Percentiles rank a stretch among this genome's conserved stretches.
These are phyloP conservation scores for Podospora sp. DNA, from an alignment of 495 filamentous ascomycete genomes.

Conservation along the genomic window DNA sequence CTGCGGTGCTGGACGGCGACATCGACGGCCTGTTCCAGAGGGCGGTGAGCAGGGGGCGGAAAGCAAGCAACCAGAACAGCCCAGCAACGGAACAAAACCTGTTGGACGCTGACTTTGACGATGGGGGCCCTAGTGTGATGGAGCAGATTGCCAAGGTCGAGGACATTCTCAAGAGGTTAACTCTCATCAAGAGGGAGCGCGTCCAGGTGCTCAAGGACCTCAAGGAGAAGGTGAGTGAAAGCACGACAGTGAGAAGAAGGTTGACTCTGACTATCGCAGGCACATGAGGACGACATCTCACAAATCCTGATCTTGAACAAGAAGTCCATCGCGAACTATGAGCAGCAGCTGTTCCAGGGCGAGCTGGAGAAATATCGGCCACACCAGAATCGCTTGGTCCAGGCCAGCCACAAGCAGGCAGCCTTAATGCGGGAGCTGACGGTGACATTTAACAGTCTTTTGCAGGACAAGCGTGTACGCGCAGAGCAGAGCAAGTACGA, in stretches of 20 bases:
- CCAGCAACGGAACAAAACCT: slow-evolving; percentile 73
- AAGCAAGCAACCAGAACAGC: slow-evolving; percentile 56
- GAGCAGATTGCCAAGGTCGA: slow-evolving; percentile 91
- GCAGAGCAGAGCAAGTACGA: slow-evolving; percentile 96
- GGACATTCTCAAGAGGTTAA: slow-evolving; percentile 87
- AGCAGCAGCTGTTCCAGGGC: slow-evolving; percentile 85
- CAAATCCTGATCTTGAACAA: slow-evolving; percentile 97
- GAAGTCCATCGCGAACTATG: slow-evolving; percentile 86
- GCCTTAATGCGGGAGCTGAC: slow-evolving; percentile 95
- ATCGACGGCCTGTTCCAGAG: slow-evolving; percentile 86
- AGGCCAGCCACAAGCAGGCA: slow-evolving; percentile 91
- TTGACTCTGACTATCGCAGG: slow-evolving; percentile 55
- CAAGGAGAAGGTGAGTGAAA: slow-evolving; percentile 80
- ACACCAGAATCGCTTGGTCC: slow-evolving; percentile 85
- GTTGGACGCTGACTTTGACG: slow-evolving; percentile 88
- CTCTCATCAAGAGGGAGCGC: slow-evolving; percentile 87
- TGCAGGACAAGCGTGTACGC: slow-evolving; percentile 92
- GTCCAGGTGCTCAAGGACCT: slow-evolving; percentile 92
- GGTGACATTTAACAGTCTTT: slow-evolving; percentile 78
- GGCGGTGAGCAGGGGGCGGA: slow-evolving; percentile 68
- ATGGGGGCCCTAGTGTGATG: slow-evolving; percentile 73
- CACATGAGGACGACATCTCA: slow-evolving; percentile 94
- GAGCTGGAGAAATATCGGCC: slow-evolving; percentile 96
- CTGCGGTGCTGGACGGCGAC: slow-evolving; percentile 84
- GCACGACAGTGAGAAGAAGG: background rate